Evolutionary conservation across 306 rosid species (phyloP).

Genomic region (Hylodesmum podocarpum): DNA sequence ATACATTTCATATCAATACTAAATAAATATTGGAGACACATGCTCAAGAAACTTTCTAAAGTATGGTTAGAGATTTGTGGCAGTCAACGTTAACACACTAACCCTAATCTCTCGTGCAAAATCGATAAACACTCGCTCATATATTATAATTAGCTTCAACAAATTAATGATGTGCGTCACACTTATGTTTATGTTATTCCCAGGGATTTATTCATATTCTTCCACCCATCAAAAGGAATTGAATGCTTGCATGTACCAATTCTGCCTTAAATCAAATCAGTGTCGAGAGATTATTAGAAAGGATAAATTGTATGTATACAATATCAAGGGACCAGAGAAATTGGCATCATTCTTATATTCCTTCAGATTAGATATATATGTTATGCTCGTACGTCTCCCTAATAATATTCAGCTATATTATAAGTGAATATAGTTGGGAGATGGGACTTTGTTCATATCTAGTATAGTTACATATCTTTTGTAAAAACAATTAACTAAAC

Average conservation of each 20-base stretch:
- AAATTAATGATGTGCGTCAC: not conserved
- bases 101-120: not conserved
- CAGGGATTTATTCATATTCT: conserved; percentile 28
- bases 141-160: not conserved
- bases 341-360: not conserved
- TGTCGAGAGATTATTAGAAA: not conserved
- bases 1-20: too few species aligned
- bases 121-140: not conserved
- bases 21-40: too few species aligned
- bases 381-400: not conserved
- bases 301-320: not conserved
- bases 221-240: conserved; percentile 24
- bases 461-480: too few species aligned
- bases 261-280: conserved; percentile 15
- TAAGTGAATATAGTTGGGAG: not conserved
- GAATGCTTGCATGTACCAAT: conserved; percentile 22
- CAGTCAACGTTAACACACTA: not conserved
- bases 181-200: not conserved
- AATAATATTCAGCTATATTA: not conserved
- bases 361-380: not conserved
- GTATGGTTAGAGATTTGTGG: not conserved
- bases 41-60: too few species aligned
- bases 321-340: not conserved
- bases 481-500: not conserved
- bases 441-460: not conserved